These are phyloP conservation scores for Hibiscus syriacus DNA, from an alignment of 345 rosid genomes.

Conservation along the genomic window DNA sequence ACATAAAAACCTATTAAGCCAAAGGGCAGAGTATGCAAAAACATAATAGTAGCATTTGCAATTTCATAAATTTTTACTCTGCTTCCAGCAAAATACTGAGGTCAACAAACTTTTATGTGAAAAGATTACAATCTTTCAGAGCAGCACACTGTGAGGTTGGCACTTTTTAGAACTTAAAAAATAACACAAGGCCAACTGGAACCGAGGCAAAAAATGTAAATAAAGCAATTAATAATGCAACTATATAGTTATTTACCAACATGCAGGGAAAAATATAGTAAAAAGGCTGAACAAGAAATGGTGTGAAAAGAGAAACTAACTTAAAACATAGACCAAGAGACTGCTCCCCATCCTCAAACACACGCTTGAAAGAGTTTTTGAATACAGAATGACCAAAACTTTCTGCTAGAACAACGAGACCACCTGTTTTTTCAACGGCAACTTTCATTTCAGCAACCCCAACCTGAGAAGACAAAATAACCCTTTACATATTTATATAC, in stretches of 20 bases:
- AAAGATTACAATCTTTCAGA: background rate
- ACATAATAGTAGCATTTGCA: background rate
- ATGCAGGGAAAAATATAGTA: background rate
- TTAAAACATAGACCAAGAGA: constrained; percentile 92
- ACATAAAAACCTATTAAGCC: background rate
- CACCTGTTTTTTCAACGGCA: constrained; percentile 92
- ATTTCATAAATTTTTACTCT: background rate
- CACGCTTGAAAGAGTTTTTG: constrained; percentile 86
- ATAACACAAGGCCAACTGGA: background rate
- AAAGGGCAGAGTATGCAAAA: too few relatives aligned
- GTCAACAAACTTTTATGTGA: background rate
- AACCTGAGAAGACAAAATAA: constrained; percentile 39
- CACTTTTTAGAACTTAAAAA: background rate
- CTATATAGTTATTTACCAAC: background rate
- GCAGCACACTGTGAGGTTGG: background rate
- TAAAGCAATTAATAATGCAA: background rate
- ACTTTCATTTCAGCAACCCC: constrained; percentile 99
- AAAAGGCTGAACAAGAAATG: background rate
- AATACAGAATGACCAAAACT: constrained; percentile 99
- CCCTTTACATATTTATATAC: background rate
- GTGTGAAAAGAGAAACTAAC: constrained; percentile 36
- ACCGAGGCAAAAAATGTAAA: background rate
- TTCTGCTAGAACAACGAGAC: constrained; percentile 90
- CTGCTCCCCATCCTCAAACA: constrained; percentile 89
- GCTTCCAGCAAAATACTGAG: too few relatives aligned